Conservation (phyloP, 768 basidiomycete species). For the Tricholoma flavovirens region DNA sequence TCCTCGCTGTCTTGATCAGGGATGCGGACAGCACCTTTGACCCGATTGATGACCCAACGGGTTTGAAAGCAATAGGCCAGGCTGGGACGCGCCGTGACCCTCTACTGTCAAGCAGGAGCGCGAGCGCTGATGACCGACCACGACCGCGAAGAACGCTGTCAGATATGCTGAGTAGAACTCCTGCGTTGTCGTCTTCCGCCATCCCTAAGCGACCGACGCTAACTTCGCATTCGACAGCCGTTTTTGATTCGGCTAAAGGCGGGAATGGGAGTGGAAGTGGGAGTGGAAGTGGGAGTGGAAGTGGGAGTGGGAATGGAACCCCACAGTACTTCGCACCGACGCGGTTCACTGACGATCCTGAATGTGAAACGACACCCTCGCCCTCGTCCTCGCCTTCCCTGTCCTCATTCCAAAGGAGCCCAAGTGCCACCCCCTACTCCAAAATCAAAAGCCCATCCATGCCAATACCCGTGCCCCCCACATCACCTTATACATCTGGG, state of each 20-base stretch:
- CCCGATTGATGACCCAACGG: slow-evolving; percentile 61
- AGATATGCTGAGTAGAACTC: slow-evolving; percentile 4
- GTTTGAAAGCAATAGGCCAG: slow-evolving; percentile 32
- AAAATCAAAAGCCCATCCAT: background rate
- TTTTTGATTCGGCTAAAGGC: background rate
- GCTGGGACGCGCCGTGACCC: slow-evolving; percentile 15
- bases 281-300: background rate
- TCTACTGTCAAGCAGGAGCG: slow-evolving; percentile 1
- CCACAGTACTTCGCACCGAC: background rate
- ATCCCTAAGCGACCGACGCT: background rate
- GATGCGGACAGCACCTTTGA: slow-evolving; percentile 47
- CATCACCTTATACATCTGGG: background rate
- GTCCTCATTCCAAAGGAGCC: too few relatives aligned
- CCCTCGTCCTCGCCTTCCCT: background rate
- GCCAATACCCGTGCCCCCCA: background rate
- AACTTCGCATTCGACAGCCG: background rate
- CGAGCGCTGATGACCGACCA: slow-evolving; percentile 4
- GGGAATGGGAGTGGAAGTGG: background rate
- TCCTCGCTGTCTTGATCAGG: slow-evolving; percentile 79
- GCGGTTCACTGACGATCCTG: background rate
- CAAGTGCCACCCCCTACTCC: background rate
- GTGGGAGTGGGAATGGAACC: background rate
- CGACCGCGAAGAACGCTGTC: slow-evolving; percentile 9
- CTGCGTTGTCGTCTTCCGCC: background rate
- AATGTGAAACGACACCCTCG: background rate